Evolutionary conservation across 177 flowering plant species (phyloP).

Genomic region (Telopea speciosissima): DNA sequence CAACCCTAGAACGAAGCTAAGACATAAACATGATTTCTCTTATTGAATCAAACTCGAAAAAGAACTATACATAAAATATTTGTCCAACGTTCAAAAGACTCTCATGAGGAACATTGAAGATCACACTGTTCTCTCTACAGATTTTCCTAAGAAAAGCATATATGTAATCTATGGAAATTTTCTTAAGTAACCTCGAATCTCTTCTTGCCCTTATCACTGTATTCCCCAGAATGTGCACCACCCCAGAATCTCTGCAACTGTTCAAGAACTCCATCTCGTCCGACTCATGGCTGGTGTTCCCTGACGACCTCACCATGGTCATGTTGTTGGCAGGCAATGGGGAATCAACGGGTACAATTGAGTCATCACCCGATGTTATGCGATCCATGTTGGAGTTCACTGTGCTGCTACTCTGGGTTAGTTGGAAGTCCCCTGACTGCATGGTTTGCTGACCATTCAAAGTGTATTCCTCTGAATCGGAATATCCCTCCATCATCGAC

Average conservation of each 20-base stretch:
- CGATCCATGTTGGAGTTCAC: constrained; percentile 26
- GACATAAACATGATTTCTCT: background rate
- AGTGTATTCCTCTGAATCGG: constrained; percentile 65
- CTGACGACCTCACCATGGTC: constrained; percentile 21
- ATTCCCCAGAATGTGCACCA: constrained; percentile 72
- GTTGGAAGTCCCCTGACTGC: constrained; percentile 29
- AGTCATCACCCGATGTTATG: constrained; percentile 40
- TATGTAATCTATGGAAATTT: constrained; percentile 57
- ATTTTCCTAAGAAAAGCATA: constrained; percentile 74
- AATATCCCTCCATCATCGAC: constrained; percentile 68
- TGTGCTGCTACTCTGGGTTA: constrained; percentile 27
- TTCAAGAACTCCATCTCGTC: constrained; percentile 59
- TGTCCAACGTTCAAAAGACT: constrained; percentile 77
- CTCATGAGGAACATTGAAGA: constrained; percentile 73
- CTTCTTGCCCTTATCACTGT: constrained; percentile 57
- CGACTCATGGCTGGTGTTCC: constrained; percentile 32
- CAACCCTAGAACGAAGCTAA: background rate
- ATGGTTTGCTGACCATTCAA: constrained; percentile 43
- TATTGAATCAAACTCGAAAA: background rate
- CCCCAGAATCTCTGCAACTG: constrained; percentile 63
- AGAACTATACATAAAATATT: constrained; percentile 48
- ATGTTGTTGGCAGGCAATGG: constrained; percentile 21
- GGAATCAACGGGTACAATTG: constrained; percentile 42
- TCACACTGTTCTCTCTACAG: constrained; percentile 75
- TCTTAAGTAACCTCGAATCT: constrained; percentile 44